Percentiles rank a stretch among this genome's conserved stretches.
phyloP scores from a whole-genome alignment of 1,139 yeast genomes.

The Arxiozyma telluris region DNA sequence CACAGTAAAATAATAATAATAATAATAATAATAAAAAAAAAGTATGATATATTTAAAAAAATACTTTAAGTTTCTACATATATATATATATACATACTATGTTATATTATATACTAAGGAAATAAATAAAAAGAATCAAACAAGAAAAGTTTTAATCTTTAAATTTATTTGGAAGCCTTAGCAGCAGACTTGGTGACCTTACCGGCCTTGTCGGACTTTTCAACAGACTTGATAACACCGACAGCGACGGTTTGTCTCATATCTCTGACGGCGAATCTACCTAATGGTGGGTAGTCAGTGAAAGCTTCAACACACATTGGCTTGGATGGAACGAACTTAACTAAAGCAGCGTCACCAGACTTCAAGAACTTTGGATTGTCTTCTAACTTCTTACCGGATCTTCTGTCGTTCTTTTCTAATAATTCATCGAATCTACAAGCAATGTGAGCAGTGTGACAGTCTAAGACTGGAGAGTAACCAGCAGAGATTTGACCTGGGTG shows the following conservation, averaged over 20 bases:
- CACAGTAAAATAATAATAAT: too few relatives aligned
- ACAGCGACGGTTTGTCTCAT: conserved; percentile 99
- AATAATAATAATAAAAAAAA: too few relatives aligned
- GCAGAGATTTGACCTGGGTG: conserved; percentile 92
- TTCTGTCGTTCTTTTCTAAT: conserved; percentile 85
- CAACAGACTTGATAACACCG: conserved; percentile 99
- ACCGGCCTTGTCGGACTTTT: conserved; percentile 85
- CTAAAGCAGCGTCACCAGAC: conserved; percentile 93
- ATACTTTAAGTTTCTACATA: too few relatives aligned
- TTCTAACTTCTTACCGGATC: conserved; percentile 84
- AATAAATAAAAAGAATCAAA: too few relatives aligned
- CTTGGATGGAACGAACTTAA: conserved; percentile 86
- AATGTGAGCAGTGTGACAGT: conserved; percentile 84
- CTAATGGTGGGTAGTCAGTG: conserved; percentile 97
- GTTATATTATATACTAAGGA: too few relatives aligned
- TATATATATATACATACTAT: too few relatives aligned
- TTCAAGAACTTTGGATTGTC: conserved; percentile 78
- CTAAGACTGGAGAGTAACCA: conserved; percentile 89
- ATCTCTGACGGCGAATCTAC: conserved; percentile 99
- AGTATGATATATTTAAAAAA: too few relatives aligned
- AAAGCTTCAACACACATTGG: conserved; percentile 97
- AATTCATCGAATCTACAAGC: conserved; percentile 84
- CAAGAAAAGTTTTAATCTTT: not conserved
- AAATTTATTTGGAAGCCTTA: conserved; percentile 86
- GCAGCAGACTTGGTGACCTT: conserved; percentile 99